Evolutionary conservation across 2,329 filamentous ascomycete genomes (phyloP).

Genomic region (Falciphora oryzae): DNA sequence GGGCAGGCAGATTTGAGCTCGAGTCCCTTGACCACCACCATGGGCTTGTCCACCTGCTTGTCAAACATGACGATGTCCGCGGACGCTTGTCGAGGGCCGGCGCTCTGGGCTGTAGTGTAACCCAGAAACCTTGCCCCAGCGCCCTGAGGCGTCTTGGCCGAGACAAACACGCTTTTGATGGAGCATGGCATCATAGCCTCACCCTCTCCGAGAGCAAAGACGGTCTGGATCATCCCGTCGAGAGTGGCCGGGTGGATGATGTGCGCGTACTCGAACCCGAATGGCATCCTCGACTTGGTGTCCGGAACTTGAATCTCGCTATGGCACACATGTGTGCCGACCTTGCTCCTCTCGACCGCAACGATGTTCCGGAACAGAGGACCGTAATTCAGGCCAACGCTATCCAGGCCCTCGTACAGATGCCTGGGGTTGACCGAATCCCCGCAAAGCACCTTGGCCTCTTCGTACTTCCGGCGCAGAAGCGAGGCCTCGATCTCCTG

Average conservation of each 20-base stretch:
- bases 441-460: conserved; percentile 24
- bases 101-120: conserved; percentile 31
- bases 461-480: conserved; percentile 16
- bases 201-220: conserved; percentile 37
- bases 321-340: conserved; percentile 8
- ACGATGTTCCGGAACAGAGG: conserved; percentile 4
- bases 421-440: conserved; percentile 35
- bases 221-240: conserved; percentile 49
- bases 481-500: neutral
- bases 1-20: conserved; percentile 30
- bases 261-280: conserved; percentile 46
- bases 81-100: conserved; percentile 29
- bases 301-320: conserved; percentile 39
- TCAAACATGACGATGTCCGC: conserved; percentile 40
- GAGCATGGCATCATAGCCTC: conserved; percentile 42
- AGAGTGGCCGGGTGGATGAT: conserved; percentile 53
- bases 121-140: conserved; percentile 33
- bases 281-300: conserved; percentile 47
- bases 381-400: conserved; percentile 38
- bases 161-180: conserved; percentile 41
- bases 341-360: conserved; percentile 13
- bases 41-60: conserved; percentile 23
- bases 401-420: conserved; percentile 44
- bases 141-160: conserved; percentile 28
- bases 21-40: conserved; percentile 40